Conservation (phyloP, 139 green algal species). For the Zygnema circumcarinatum region DNA sequence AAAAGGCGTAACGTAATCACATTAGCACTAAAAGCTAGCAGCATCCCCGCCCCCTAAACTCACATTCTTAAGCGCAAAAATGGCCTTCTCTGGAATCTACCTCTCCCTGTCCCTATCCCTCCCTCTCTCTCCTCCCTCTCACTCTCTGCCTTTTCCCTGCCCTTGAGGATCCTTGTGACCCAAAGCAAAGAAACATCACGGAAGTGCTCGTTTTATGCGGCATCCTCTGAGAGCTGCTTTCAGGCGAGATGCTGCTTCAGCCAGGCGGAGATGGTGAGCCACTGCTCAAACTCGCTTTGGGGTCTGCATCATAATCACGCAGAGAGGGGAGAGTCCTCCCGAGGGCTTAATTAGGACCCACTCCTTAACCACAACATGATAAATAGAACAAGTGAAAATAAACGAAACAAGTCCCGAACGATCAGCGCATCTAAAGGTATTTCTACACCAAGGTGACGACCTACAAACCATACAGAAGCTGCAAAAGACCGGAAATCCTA, state of each 20-base stretch:
- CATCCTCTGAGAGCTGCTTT: not conserved
- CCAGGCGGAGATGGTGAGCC: conserved; percentile 42
- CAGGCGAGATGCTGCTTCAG: conserved; percentile 38
- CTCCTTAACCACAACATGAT: too few species aligned
- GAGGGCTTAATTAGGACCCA: too few species aligned
- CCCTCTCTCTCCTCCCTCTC: not conserved
- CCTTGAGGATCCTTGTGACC: not conserved
- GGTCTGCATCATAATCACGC: conserved; percentile 27
- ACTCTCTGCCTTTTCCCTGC: not conserved
- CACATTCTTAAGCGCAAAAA: too few species aligned
- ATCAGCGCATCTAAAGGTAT: not conserved
- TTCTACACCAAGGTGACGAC: not conserved
- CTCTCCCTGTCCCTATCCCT: not conserved
- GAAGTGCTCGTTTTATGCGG: not conserved
- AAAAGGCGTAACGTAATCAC: too few species aligned
- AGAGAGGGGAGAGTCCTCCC: not conserved
- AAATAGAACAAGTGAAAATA: too few species aligned
- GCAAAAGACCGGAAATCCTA: not conserved
- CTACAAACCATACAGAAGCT: not conserved
- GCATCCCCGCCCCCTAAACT: too few species aligned
- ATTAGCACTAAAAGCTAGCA: too few species aligned
- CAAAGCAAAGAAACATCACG: not conserved
- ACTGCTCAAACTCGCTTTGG: conserved; percentile 54
- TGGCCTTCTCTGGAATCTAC: too few species aligned
- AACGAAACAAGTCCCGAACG: not conserved